Evolutionary conservation across 192 early-diverging fungal species (phyloP).

Genomic region (Entomortierella chlamydospora): DNA sequence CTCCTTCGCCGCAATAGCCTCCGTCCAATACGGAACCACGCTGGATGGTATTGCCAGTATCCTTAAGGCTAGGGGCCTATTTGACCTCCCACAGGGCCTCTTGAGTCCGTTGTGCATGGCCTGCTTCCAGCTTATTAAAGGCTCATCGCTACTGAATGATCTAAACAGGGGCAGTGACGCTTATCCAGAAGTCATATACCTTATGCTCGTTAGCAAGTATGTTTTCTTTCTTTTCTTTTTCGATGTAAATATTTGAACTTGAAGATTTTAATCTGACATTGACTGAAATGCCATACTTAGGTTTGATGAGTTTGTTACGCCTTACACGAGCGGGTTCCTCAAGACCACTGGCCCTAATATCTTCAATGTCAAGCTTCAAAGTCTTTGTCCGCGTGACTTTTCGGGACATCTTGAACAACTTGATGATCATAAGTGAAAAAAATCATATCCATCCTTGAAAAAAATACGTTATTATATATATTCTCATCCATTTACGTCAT

Average conservation of each 20-base stretch:
- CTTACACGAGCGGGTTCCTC: conserved; percentile 25
- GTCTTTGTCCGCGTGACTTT: neutral
- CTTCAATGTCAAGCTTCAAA: neutral
- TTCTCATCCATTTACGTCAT: too few species aligned
- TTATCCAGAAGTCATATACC: conserved; percentile 19
- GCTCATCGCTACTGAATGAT: neutral
- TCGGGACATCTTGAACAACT: neutral
- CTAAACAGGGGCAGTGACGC: conserved; percentile 29
- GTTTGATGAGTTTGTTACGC: conserved; percentile 11
- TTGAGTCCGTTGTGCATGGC: neutral
- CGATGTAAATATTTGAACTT: too few species aligned
- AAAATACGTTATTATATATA: too few species aligned
- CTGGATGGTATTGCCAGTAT: neutral
- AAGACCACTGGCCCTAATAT: neutral
- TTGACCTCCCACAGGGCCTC: neutral
- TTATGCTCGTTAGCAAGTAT: conserved; percentile 22
- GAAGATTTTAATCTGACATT: too few species aligned
- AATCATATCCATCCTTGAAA: neutral
- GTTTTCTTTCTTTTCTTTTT: too few species aligned
- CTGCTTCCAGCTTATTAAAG: neutral
- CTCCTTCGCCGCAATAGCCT: conserved; percentile 12
- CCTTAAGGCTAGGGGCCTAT: neutral
- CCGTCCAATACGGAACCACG: conserved; percentile 20
- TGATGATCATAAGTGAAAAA: neutral
- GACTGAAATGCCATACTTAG: too few species aligned